Evolutionary conservation across 805 yeast species (phyloP).

Genomic region (Candida chauliodis): DNA sequence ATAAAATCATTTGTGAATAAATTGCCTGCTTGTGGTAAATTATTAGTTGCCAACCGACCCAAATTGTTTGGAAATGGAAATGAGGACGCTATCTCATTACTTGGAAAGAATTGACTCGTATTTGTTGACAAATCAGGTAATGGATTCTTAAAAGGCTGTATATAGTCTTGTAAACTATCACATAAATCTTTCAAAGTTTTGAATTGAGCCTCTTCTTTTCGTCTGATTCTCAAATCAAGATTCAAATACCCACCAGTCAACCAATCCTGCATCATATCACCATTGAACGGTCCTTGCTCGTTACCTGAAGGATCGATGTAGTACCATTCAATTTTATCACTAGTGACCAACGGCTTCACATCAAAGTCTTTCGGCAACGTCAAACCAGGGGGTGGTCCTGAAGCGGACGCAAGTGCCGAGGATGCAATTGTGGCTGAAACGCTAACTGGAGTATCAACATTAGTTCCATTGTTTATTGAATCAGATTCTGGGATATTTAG

Average conservation of each 20-base stretch:
- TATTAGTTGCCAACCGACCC: conserved; percentile 16
- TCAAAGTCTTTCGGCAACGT: not conserved
- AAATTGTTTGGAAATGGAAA: conserved; percentile 16
- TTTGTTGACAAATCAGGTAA: conserved; percentile 32
- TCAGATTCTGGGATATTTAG: not conserved
- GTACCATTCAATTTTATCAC: conserved; percentile 57
- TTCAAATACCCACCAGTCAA: conserved; percentile 55
- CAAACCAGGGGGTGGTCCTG: conserved; percentile 20
- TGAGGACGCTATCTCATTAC: conserved; percentile 3
- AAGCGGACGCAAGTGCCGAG: conserved; percentile 1
- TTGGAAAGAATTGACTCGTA: conserved; percentile 9
- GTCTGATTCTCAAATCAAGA: conserved; percentile 51
- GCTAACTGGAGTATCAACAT: conserved; percentile 4
- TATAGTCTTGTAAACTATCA: conserved; percentile 42
- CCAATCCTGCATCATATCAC: conserved; percentile 78
- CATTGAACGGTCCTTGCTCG: conserved; percentile 81
- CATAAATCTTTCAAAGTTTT: conserved; percentile 53
- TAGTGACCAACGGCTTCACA: conserved; percentile 20
- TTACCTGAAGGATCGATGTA: conserved; percentile 68
- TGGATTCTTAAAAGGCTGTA: conserved; percentile 62
- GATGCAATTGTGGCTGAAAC: conserved; percentile 4
- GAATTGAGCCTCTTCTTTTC: conserved; percentile 52
- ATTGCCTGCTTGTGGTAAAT: conserved; percentile 13
- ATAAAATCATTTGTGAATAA: conserved; percentile 23
- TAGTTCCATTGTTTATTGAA: not conserved